These are phyloP conservation scores for Didymella glomerata DNA, from an alignment of 2,329 filamentous ascomycete genomes.

Conservation along the genomic window DNA sequence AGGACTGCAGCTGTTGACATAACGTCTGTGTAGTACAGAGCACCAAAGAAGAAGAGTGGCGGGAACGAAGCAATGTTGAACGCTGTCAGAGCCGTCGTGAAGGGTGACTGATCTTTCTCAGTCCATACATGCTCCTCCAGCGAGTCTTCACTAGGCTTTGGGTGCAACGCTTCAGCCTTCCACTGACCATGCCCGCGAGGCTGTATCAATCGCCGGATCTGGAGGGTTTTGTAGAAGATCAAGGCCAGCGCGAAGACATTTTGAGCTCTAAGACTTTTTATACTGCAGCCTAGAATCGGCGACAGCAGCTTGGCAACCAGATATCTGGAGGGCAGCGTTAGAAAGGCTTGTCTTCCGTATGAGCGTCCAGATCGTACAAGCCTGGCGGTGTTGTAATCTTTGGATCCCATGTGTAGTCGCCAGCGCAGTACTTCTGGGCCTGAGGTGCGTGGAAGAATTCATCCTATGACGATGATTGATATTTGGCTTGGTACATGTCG, in stretches of 20 bases:
- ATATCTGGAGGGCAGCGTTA: constrained; percentile 44
- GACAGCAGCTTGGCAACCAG: constrained; percentile 52
- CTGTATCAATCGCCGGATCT: constrained; percentile 9
- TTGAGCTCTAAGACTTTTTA: constrained; percentile 48
- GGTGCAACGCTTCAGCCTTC: not conserved
- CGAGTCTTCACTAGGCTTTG: not conserved
- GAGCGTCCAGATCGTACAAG: constrained; percentile 55
- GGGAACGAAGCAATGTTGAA: constrained; percentile 87
- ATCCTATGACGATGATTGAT: constrained; percentile 64
- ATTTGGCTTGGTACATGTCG: not conserved
- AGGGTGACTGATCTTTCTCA: constrained; percentile 40
- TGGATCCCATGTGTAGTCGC: constrained; percentile 81
- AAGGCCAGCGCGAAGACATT: constrained; percentile 52
- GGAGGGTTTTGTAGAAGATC: constrained; percentile 31
- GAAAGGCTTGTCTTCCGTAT: not conserved
- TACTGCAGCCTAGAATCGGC: constrained; percentile 53
- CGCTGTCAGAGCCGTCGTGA: constrained; percentile 65
- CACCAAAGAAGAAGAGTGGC: constrained; percentile 94
- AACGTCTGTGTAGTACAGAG: constrained; percentile 93
- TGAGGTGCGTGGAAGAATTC: constrained; percentile 91
- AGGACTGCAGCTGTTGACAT: constrained; percentile 80
- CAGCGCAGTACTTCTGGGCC: constrained; percentile 83
- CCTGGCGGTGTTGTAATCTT: constrained; percentile 98
- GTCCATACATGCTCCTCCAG: not conserved
- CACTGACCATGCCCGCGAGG: constrained; percentile 6